phyloP scores from a whole-genome alignment of 1,284 basidiomycete genomes.

The Tilletiopsis washingtonensis region DNA sequence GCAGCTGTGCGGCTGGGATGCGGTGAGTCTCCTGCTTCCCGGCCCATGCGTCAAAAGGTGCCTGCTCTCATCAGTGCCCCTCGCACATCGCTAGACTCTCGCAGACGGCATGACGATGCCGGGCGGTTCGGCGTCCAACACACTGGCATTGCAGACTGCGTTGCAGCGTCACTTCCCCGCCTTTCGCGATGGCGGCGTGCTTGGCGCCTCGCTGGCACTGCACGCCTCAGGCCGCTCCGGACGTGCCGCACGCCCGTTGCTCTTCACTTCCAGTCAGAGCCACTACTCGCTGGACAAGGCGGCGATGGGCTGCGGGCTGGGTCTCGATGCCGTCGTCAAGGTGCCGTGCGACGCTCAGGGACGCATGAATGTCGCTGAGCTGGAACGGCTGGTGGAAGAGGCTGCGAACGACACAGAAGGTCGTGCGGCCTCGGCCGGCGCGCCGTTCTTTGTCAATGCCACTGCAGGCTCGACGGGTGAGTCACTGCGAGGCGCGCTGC shows the following conservation, averaged over 20 bases:
- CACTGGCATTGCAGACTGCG: slow-evolving; percentile 48
- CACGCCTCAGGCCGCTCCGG: slow-evolving; percentile 9
- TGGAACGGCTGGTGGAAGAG: slow-evolving; percentile 14
- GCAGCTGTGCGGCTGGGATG: slow-evolving; percentile 24
- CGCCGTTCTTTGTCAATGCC: slow-evolving; percentile 50
- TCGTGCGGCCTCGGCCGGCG: slow-evolving; percentile 4
- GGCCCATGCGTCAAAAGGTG: too few relatives aligned
- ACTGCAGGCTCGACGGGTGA: slow-evolving; percentile 50
- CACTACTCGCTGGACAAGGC: slow-evolving; percentile 50
- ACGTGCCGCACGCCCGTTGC: slow-evolving; percentile 26
- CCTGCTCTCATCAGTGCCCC: background rate
- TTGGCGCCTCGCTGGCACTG: slow-evolving; percentile 22
- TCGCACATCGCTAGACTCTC: slow-evolving; percentile 12
- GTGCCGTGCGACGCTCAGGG: slow-evolving; percentile 42
- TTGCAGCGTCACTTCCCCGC: slow-evolving; percentile 45
- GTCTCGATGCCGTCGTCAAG: slow-evolving; percentile 42
- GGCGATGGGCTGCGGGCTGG: slow-evolving; percentile 48
- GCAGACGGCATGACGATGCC: slow-evolving; percentile 45
- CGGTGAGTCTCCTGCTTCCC: background rate
- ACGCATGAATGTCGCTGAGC: slow-evolving; percentile 25
- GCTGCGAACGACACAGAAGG: slow-evolving; percentile 7
- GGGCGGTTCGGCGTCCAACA: slow-evolving; percentile 49
- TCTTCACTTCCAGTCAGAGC: slow-evolving; percentile 47
- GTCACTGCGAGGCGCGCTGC: too few relatives aligned
- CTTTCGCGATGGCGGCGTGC: slow-evolving; percentile 42